Evolutionary conservation across 352 stramenopile genomes (phyloP), one percentile per base, ranked within the genome.

Genomic region (Elongisporangium senticosum): DNA sequence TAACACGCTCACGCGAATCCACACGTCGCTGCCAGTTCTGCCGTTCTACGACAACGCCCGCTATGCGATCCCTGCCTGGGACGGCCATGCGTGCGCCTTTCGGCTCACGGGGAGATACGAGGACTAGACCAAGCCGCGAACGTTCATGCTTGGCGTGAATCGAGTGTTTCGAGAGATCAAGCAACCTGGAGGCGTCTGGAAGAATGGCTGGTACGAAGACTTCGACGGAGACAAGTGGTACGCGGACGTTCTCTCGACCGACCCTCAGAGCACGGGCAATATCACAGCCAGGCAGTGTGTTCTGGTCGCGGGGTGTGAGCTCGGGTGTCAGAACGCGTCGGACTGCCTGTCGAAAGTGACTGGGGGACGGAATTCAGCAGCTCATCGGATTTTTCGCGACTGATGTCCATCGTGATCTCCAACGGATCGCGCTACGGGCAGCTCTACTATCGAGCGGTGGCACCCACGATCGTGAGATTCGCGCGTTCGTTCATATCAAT

Each of bases 181-280:
- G 0, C 48, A 15, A 17, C 48, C 33, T 19, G 49, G 22, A 14
- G 57, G 61, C 14, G 33, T 14, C 17, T 78, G 70, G 70, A 55
- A 53, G 21, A 70, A 78, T 26, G 70, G 70, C 26, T 78, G 70
- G 70, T 73, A 68, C 15, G 56, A 69, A 49, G 49, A 67, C 15
- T 21, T 17, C 19, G 47, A 22, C 0, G 56, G 64, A 11, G 51
- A 40, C 2, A 65, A 62, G 17, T 79, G 71, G 71, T 66, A 69
- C 24, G 49, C 61, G 3, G 59, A 74, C 20, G 15, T 73, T 5
- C 37, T 79, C 8, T 74, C 59, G 39, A 75, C 64, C 0, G 49
- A 39, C 20, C 17, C 15, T 2, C 14, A 17, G 4, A 21, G 21
- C 15, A 23, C 21, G 2, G 51, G 26, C 6, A 47, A 48, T 33